Percentiles rank a stretch among this genome's conserved stretches.
Evolutionary conservation across 306 rosid species (phyloP).

Genomic region (Argentina anserina): DNA sequence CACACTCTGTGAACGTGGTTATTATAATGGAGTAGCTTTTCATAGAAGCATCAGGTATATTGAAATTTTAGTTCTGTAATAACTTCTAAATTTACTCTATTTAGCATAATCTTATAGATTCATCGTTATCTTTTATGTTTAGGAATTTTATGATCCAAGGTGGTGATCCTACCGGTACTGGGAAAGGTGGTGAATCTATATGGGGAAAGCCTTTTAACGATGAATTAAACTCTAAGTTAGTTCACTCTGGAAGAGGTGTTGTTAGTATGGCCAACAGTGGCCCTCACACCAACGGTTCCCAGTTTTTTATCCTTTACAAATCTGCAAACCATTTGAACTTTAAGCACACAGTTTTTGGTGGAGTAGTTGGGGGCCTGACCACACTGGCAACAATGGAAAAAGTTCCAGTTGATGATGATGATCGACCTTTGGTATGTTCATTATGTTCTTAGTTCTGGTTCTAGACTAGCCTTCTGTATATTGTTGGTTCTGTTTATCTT

Average conservation of each 20-base stretch:
- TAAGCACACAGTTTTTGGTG: conserved; percentile 92
- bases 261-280: conserved; percentile 99
- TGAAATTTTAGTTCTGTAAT: conserved; percentile 6
- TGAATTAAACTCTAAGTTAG: conserved; percentile 85
- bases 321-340: conserved; percentile 92
- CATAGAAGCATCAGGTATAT: conserved; percentile 82
- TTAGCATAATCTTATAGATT: conserved; percentile 4
- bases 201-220: conserved; percentile 95
- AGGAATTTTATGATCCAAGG: conserved; percentile 99
- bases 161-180: conserved; percentile 97
- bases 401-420: conserved; percentile 84
- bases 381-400: conserved; percentile 86
- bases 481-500: neutral
- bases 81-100: conserved; percentile 1
- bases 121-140: conserved; percentile 20
- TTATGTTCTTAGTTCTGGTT: neutral
- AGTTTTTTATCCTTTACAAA: conserved; percentile 89
- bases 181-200: conserved; percentile 93
- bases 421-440: conserved; percentile 71
- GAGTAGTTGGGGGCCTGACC: conserved; percentile 90
- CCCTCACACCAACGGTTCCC: conserved; percentile 96
- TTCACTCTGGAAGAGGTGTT: conserved; percentile 92
- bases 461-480: neutral
- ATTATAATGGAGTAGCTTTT: conserved; percentile 84
- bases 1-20: conserved; percentile 92